phyloP scores from a whole-genome alignment of 495 filamentous ascomycete species.

The Penicillium salamii region DNA sequence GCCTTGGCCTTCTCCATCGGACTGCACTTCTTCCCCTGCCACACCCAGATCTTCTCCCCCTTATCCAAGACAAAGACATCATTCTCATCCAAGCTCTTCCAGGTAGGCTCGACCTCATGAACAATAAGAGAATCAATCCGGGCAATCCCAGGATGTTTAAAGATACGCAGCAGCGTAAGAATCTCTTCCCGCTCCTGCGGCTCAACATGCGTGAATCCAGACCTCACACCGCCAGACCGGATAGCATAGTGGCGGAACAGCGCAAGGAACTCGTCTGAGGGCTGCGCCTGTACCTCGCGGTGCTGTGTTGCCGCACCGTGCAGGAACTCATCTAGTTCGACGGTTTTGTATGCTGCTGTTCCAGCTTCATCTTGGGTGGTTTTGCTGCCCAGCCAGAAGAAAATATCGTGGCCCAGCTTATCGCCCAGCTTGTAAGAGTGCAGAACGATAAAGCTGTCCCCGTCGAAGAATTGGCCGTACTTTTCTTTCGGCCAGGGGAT shows the following conservation, averaged over 20 bases:
- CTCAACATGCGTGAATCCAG: conserved; percentile 59
- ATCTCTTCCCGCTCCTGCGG: conserved; percentile 37
- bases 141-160: conserved; percentile 48
- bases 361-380: conserved; percentile 63
- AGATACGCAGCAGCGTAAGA: conserved; percentile 52
- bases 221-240: conserved; percentile 54
- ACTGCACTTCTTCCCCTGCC: conserved; percentile 60
- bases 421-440: conserved; percentile 52
- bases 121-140: conserved; percentile 49
- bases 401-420: conserved; percentile 54
- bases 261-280: conserved; percentile 53
- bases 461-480: conserved; percentile 57
- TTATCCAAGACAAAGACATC: conserved; percentile 62
- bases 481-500: conserved; percentile 53
- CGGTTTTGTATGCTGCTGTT: conserved; percentile 63
- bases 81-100: conserved; percentile 56
- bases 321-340: conserved; percentile 62
- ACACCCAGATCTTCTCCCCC: conserved; percentile 60
- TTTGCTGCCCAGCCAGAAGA: conserved; percentile 60
- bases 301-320: conserved; percentile 57
- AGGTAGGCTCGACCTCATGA: conserved; percentile 60
- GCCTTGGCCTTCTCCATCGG: conserved; percentile 66
- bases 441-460: conserved; percentile 62
- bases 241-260: conserved; percentile 56
- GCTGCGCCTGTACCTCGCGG: conserved; percentile 53